Conservation (phyloP, 257 asterid species). For the Scutellaria barbata region DNA sequence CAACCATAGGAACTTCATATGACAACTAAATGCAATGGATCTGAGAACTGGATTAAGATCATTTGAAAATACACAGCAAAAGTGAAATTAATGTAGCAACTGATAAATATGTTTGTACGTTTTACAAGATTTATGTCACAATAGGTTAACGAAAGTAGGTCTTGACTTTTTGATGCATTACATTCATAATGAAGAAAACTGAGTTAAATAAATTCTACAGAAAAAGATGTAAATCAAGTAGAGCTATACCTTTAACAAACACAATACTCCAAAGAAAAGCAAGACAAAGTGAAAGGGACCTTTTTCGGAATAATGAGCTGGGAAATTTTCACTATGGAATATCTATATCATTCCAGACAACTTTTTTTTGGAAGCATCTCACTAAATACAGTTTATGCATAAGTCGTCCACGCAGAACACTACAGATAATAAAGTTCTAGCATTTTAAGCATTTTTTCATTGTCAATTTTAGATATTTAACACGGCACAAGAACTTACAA, state of each 20-base stretch:
- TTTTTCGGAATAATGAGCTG: not conserved
- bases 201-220: not conserved
- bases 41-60: conserved; percentile 2
- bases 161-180: not conserved
- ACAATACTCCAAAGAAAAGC: conserved; percentile 1
- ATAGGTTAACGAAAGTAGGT: not conserved
- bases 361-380: not conserved
- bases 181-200: not conserved
- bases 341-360: not conserved
- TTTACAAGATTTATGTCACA: not conserved
- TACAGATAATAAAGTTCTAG: not conserved
- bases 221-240: conserved; percentile 13
- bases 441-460: not conserved
- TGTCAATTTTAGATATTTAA: not conserved
- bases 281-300: not conserved
- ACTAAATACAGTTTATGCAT: not conserved
- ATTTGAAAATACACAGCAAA: conserved; percentile 11
- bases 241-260: conserved; percentile 12
- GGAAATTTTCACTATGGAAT: conserved; percentile 2
- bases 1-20: conserved; percentile 12
- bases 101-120: not conserved
- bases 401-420: not conserved
- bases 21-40: not conserved
- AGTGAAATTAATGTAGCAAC: not conserved
- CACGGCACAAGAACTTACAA: not conserved